Evolutionary conservation across 805 yeast species (phyloP).

Genomic region (Ogataea zsoltii): DNA sequence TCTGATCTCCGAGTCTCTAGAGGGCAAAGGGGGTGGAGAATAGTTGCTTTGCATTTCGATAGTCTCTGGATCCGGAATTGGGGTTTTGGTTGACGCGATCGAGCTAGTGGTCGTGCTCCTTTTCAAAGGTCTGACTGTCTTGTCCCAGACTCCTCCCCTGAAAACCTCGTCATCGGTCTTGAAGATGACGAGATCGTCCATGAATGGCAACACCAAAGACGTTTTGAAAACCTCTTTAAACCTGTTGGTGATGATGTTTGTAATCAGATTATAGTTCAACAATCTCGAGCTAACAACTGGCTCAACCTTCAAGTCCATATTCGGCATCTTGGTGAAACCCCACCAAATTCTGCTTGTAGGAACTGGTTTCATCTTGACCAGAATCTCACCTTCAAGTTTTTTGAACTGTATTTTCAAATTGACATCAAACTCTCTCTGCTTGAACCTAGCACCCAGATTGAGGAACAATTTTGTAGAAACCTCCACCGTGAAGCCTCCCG

Average conservation of each 20-base stretch:
- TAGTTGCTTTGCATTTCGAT: not conserved
- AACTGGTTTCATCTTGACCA: slow-evolving; percentile 77
- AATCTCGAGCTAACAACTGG: slow-evolving; percentile 90
- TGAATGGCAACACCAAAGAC: slow-evolving; percentile 78
- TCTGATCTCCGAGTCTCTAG: not conserved
- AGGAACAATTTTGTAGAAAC: slow-evolving; percentile 79
- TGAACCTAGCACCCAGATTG: slow-evolving; percentile 73
- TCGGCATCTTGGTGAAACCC: slow-evolving; percentile 78
- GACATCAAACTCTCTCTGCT: slow-evolving; percentile 70
- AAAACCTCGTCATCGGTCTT: slow-evolving; percentile 67
- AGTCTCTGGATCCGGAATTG: not conserved
- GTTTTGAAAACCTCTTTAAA: slow-evolving; percentile 78
- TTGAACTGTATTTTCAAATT: slow-evolving; percentile 68
- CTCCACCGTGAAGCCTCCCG: slow-evolving; percentile 74
- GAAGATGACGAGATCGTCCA: slow-evolving; percentile 83
- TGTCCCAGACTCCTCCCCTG: slow-evolving; percentile 94
- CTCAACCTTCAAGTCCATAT: slow-evolving; percentile 71
- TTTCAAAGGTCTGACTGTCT: slow-evolving; percentile 27
- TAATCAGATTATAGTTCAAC: slow-evolving; percentile 73
- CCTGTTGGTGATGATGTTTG: slow-evolving; percentile 75
- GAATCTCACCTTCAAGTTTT: slow-evolving; percentile 70
- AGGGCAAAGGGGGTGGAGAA: slow-evolving; percentile 10
- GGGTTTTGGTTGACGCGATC: not conserved
- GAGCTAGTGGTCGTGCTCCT: not conserved
- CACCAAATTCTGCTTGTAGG: slow-evolving; percentile 94